A percentile compares a stretch with the other conserved stretches of the same genome.
These are phyloP conservation scores for Rosellinia necatrix DNA, from an alignment of 2,329 filamentous ascomycete species.

Conservation along the genomic window DNA sequence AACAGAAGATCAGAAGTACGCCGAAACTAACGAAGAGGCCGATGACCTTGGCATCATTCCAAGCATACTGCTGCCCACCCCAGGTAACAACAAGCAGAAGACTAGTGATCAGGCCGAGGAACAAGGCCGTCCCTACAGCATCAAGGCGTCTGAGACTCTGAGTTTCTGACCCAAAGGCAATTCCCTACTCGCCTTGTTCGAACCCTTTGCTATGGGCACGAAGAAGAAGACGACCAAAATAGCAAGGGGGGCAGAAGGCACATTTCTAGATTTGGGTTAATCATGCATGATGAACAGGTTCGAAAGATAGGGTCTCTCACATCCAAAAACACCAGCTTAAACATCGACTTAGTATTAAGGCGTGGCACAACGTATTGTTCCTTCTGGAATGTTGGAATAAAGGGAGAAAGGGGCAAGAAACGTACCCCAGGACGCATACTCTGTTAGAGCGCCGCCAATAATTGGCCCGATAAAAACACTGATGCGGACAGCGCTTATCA, in stretches of 20 bases:
- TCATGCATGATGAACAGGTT: not conserved
- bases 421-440: not conserved
- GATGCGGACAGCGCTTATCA: not conserved
- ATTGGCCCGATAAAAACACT: not conserved
- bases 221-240: constrained; percentile 9
- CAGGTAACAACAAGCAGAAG: constrained; percentile 50
- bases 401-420: not conserved
- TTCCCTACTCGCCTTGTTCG: not conserved
- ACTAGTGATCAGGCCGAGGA: constrained; percentile 42
- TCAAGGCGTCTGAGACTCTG: constrained; percentile 27
- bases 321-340: constrained; percentile 27
- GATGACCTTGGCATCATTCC: constrained; percentile 28
- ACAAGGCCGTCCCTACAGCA: constrained; percentile 13
- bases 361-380: too few species aligned
- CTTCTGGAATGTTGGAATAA: too few species aligned
- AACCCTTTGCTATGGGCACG: not conserved
- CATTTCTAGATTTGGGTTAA: constrained; percentile 15
- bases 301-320: constrained; percentile 4
- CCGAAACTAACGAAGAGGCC: constrained; percentile 21
- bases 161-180: constrained; percentile 16
- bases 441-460: not conserved
- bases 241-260: constrained; percentile 12
- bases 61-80: constrained; percentile 42
- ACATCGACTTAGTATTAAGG: not conserved
- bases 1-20: not conserved